Evolutionary conservation across 805 yeast genomes (phyloP), one percentile per base, ranked within the genome.

Genomic region (Peterozyma toletana): DNA sequence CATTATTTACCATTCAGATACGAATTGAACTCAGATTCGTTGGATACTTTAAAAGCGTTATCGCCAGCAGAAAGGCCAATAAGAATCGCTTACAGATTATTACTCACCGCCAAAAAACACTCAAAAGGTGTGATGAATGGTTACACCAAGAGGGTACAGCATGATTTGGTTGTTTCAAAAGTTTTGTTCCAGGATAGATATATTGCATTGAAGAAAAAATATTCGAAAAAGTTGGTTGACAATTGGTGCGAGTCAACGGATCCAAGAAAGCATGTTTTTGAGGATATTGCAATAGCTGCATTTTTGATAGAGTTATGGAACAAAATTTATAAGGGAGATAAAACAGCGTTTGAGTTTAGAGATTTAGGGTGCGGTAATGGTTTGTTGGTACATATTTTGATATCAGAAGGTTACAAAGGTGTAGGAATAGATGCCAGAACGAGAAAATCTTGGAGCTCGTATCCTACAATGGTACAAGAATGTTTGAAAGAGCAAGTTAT

Each of bases 311-410:
- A 87, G 63, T 70, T 86, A 33, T 91, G 98, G 98, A 62, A 62
- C 7, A 66, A 71, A 38, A 70, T 75, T 38, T 70, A 63, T 41
- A 52, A 57, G 30, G 53, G 50, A 17, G 59, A 57, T 31, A 63
- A 67, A 35, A 53, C 57, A 4, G 64, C 64, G 3, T 79, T 84
- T 53, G 82, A 81, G 53, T 91, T 90, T 58, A 73, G 91, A 50
- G 98, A 91, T 64, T 60, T 91, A 43, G 98, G 98, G 0, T 91
- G 98, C 65, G 98, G 98, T 6, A 91, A 91, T 63, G 98, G 98
- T 9, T 69, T 87, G 13, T 63, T 91, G 38, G 95, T 87, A 10
- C 77, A 86, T 53, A 75, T 91, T 27, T 66, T 91, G 40, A 64
- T 74, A 7, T 66, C 68, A 68, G 98, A 91, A 63, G 97, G 97